phyloP scores from a whole-genome alignment of 2,329 filamentous ascomycete genomes.

The Colletotrichum sp. region DNA sequence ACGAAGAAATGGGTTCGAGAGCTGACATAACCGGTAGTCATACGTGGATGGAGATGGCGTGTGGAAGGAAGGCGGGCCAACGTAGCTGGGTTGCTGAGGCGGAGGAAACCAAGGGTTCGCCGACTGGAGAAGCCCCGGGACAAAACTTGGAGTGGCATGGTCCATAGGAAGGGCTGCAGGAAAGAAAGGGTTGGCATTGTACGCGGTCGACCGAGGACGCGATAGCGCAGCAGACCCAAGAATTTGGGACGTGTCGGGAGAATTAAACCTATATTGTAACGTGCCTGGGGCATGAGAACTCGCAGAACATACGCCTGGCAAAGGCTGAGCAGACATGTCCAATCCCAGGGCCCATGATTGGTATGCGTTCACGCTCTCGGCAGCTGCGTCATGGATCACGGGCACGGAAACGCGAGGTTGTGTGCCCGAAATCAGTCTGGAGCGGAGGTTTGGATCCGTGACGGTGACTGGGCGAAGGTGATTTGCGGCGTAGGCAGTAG shows the following conservation, averaged over 20 bases:
- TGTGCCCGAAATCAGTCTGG: neutral
- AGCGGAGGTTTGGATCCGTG: neutral
- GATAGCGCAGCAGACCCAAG: neutral
- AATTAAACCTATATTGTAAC: neutral
- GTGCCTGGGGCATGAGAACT: neutral
- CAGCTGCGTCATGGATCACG: neutral
- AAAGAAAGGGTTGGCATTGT: neutral
- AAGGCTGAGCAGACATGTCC: neutral
- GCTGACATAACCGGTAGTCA: slow-evolving; percentile 2
- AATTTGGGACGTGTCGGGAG: neutral
- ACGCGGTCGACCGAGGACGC: neutral
- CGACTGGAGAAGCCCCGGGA: neutral
- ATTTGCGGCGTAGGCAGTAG: slow-evolving; percentile 18
- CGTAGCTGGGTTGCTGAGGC: slow-evolving; percentile 10
- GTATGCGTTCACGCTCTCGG: neutral
- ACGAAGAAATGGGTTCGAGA: neutral
- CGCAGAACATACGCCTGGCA: neutral
- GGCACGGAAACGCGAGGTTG: neutral
- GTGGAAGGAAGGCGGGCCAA: slow-evolving; percentile 7
- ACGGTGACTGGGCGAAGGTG: slow-evolving; percentile 13
- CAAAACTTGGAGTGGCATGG: neutral
- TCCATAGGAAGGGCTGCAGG: neutral
- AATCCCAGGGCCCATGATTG: neutral
- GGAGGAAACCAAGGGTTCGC: neutral
- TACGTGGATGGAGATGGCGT: slow-evolving; percentile 10